phyloP scores from a whole-genome alignment of 345 rosid genomes.

The Cardamine occulta region DNA sequence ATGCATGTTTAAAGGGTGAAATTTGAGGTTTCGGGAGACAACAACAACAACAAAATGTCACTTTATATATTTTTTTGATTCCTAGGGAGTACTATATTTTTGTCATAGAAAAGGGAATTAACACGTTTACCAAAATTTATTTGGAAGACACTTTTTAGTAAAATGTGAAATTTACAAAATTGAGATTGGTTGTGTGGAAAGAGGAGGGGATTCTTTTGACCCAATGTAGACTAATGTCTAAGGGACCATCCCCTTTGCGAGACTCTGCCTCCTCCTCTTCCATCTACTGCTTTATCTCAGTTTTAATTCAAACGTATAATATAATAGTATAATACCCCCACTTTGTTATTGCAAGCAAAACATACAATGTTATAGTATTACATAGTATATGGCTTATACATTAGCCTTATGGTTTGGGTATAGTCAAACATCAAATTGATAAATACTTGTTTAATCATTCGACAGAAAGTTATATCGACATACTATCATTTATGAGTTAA shows the following conservation, averaged over 20 bases:
- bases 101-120: slow-evolving; percentile 29
- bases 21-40: slow-evolving; percentile 43
- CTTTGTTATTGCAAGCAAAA: neutral
- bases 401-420: neutral
- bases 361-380: neutral
- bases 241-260: slow-evolving; percentile 37
- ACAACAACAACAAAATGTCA: slow-evolving; percentile 22
- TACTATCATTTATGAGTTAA: neutral
- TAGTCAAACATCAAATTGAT: neutral
- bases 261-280: slow-evolving; percentile 23
- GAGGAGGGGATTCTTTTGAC: slow-evolving; percentile 54
- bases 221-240: slow-evolving; percentile 63
- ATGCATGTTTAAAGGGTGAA: slow-evolving; percentile 44
- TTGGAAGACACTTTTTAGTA: slow-evolving; percentile 39
- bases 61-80: slow-evolving; percentile 29
- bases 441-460: slow-evolving; percentile 5
- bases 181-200: slow-evolving; percentile 33
- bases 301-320: slow-evolving; percentile 2
- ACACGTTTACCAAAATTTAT: slow-evolving; percentile 38
- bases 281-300: neutral
- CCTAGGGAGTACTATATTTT: neutral
- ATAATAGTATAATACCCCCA: neutral
- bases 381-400: neutral
- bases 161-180: slow-evolving; percentile 38
- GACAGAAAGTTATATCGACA: neutral